phyloP scores from a whole-genome alignment of 2,329 filamentous ascomycete species.

The Aspergillaceae sp. region DNA sequence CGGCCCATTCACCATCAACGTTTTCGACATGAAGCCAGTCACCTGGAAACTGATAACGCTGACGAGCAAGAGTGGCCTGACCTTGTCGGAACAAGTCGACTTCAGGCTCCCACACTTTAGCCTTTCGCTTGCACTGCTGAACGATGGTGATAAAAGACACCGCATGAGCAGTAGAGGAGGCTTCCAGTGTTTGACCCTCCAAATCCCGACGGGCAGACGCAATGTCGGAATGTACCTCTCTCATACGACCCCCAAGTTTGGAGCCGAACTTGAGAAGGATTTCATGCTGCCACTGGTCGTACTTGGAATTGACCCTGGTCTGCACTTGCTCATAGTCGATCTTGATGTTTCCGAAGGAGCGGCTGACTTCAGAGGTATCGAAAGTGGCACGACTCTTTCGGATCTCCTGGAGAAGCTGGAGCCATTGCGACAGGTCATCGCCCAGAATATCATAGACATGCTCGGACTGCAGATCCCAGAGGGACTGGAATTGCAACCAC shows the following conservation, averaged over 20 bases:
- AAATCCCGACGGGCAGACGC: conserved; percentile 83
- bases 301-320: conserved; percentile 96
- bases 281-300: conserved; percentile 99
- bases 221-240: conserved; percentile 85
- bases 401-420: conserved; percentile 94
- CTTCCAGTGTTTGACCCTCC: conserved; percentile 84
- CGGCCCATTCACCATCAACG: conserved; percentile 91
- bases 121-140: conserved; percentile 89
- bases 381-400: conserved; percentile 92
- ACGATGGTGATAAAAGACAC: conserved; percentile 98
- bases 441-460: conserved; percentile 89
- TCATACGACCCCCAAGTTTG: conserved; percentile 80
- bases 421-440: conserved; percentile 84
- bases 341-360: conserved; percentile 84
- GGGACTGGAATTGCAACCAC: conserved; percentile 96
- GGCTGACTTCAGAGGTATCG: conserved; percentile 89
- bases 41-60: conserved; percentile 84
- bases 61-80: conserved; percentile 80
- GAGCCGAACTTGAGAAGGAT: conserved; percentile 87
- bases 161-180: conserved; percentile 89
- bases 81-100: conserved; percentile 94
- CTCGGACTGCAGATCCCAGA: conserved; percentile 95
- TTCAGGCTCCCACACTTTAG: conserved; percentile 88
- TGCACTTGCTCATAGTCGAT: conserved; percentile 99
- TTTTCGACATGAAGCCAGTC: conserved; percentile 97